Base-by-base conservation (phyloP, 1,284 basidiomycete species). In the Malassezia globosa region DNA sequence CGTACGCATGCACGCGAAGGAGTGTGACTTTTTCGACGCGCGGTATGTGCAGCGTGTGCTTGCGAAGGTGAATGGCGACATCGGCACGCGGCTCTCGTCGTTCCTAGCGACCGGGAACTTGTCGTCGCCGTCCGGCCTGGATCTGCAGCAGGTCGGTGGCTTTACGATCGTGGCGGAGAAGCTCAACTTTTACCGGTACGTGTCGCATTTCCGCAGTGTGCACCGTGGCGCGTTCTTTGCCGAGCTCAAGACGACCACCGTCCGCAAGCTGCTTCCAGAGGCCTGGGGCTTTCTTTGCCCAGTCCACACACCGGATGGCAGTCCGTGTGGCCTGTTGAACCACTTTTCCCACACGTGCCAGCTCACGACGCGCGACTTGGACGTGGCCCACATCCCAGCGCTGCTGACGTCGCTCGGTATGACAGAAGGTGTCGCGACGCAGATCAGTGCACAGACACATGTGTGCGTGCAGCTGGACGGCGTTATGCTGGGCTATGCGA, bases 211-310 rank as follows among this genome's bases (percentile, higher is more conserved):
- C 78, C 80, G 94, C 48, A 95, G 87, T 72, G 90, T 99, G 36
- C 94, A 99, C 75, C 85, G 94, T 76, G 94, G 94, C 74, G 89
- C 94, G 36, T 99, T 99, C 81, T 99, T 97, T 70, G 88, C 92
- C 19, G 90, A 97, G 72, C 80, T 97, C 54, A 97, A 97, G 77
- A 99, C 94, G 1, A 99, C 94, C 0, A 84, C 89, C 19, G 94
- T 99, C 40, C 84, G 94, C 64, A 97, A 97, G 74, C 76, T 99
- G 53, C 77, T 97, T 18, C 94, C 94, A 11, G 94, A 99, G 75
- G 87, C 94, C 29, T 99, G 94, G 94, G 92, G 92, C 48, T 99
- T 99, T 78, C 76, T 99, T 8, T 99, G 94, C 66, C 94, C 94
- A 14, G 94, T 97, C 7, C 94, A 99, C 72, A 99, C 94, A 2